These are phyloP conservation scores for Handroanthus guayacan DNA, from an alignment of 257 asterid genomes.

Conservation along the genomic window DNA sequence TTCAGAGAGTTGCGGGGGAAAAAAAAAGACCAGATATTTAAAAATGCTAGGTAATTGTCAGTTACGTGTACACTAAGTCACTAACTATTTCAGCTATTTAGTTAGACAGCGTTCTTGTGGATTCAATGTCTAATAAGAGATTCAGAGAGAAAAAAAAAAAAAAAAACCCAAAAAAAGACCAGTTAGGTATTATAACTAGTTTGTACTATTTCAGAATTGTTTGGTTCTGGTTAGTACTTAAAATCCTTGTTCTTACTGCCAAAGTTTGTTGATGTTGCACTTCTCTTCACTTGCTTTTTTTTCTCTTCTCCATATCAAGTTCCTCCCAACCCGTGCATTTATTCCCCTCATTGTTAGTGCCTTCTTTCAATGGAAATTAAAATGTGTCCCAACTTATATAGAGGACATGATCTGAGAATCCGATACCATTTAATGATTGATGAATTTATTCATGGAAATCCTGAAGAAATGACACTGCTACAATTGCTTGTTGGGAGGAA, in stretches of 20 bases:
- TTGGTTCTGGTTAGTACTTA: neutral
- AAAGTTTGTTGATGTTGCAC: neutral
- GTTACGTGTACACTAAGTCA: slow-evolving; percentile 6
- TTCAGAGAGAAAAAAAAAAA: neutral
- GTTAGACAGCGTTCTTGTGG: slow-evolving; percentile 12
- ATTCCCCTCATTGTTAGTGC: neutral
- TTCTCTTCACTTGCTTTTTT: neutral
- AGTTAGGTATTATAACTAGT: neutral
- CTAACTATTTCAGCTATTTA: slow-evolving; percentile 2
- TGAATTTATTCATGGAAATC: neutral
- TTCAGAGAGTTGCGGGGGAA: neutral
- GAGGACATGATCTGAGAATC: neutral
- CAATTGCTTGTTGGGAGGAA: slow-evolving; percentile 15
- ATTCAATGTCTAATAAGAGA: neutral
- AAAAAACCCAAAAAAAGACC: neutral
- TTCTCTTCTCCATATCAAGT: neutral
- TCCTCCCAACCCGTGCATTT: neutral
- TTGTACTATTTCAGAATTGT: neutral
- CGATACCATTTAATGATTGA: slow-evolving; percentile 9
- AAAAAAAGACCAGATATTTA: too few species aligned
- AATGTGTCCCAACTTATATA: neutral
- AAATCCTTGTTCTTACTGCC: slow-evolving; percentile 17
- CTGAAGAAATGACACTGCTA: neutral
- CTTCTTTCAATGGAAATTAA: neutral
- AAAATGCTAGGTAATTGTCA: slow-evolving; percentile 60